Evolutionary conservation across 352 stramenopile genomes (phyloP).

Genomic region (Globisporangium cylindrosporum): DNA sequence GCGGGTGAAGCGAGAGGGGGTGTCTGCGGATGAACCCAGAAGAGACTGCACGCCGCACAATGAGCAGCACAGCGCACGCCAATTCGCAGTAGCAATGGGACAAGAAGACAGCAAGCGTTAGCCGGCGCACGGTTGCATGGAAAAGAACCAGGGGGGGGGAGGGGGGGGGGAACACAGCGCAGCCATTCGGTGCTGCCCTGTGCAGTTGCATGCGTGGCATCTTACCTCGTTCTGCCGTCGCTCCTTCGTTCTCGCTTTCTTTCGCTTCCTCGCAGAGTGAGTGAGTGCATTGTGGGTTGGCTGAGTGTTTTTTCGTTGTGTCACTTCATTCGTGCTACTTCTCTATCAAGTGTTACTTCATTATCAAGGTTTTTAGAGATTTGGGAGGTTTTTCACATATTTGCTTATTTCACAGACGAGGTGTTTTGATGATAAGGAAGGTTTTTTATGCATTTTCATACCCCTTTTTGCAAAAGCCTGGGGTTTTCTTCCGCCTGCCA

Average conservation of each 20-base stretch:
- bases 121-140: neutral
- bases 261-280: conserved; percentile 7
- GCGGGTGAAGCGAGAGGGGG: conserved; percentile 4
- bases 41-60: conserved; percentile 1
- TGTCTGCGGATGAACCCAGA: conserved; percentile 5
- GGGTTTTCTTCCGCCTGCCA: neutral
- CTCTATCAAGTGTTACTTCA: neutral
- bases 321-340: neutral
- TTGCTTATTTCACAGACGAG: neutral
- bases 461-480: no score
- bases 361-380: neutral
- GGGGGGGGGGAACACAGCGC: neutral
- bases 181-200: neutral
- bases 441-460: neutral
- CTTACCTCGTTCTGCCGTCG: conserved; percentile 5
- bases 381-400: neutral
- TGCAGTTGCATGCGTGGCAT: neutral
- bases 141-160: neutral
- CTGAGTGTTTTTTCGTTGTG: conserved; percentile 5
- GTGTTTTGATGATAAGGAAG: conserved; percentile 3
- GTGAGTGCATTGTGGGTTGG: conserved; percentile 2
- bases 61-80: conserved; percentile 1
- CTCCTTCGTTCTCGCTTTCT: conserved; percentile 9
- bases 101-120: neutral
- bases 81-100: neutral